Conservation (phyloP, 495 filamentous ascomycete species). For the Penicillium pulvis region DNA sequence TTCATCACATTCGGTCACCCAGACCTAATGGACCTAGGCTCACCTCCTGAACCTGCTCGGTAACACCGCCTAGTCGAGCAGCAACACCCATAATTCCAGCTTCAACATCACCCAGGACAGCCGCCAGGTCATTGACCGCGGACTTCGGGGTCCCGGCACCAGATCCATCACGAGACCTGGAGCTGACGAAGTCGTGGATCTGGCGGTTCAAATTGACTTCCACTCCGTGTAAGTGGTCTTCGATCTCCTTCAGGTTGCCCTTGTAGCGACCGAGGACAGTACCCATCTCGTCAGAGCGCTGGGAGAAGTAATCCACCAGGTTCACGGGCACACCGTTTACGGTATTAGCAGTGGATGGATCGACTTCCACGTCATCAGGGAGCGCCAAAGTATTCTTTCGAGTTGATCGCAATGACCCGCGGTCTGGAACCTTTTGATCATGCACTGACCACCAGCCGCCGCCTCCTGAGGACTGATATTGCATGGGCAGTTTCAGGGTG, state of each 20-base stretch:
- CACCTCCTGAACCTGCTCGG: constrained; percentile 70
- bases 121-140: constrained; percentile 60
- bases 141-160: constrained; percentile 46
- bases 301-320: constrained; percentile 76
- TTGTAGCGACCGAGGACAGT: constrained; percentile 66
- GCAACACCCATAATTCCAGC: constrained; percentile 76
- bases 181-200: constrained; percentile 65
- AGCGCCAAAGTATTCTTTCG: constrained; percentile 50
- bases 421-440: constrained; percentile 46
- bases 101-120: constrained; percentile 76
- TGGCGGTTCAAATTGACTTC: constrained; percentile 70
- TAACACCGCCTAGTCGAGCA: constrained; percentile 63
- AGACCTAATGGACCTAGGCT: constrained; percentile 54
- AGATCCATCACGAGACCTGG: constrained; percentile 51
- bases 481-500: constrained; percentile 71
- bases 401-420: constrained; percentile 41
- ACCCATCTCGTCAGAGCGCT: constrained; percentile 70
- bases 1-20: constrained; percentile 31
- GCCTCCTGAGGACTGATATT: constrained; percentile 60
- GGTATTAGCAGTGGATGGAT: constrained; percentile 41
- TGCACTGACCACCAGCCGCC: constrained; percentile 50
- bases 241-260: constrained; percentile 74
- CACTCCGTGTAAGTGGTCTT: constrained; percentile 76
- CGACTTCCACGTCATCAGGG: constrained; percentile 62
- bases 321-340: constrained; percentile 52